Evolutionary conservation across 495 filamentous ascomycete genomes (phyloP).

Genomic region (Paragyromitra xinjiangensis): DNA sequence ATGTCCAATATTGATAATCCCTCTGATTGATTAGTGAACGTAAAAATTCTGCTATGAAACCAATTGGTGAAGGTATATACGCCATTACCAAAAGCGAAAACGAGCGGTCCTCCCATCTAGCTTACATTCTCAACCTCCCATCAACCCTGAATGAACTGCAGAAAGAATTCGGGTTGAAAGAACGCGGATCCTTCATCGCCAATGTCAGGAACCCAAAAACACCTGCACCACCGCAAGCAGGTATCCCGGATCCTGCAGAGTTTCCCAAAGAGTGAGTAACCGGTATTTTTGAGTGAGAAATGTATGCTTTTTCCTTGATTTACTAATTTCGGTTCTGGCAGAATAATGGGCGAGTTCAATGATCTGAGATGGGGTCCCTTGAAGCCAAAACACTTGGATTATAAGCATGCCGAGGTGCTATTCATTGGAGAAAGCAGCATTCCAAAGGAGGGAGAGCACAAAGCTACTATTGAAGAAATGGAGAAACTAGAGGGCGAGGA

Average conservation of each 20-base stretch:
- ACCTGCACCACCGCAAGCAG: conserved; percentile 69
- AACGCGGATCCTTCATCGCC: conserved; percentile 79
- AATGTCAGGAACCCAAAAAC: conserved; percentile 82
- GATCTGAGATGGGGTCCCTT: conserved; percentile 77
- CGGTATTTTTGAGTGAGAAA: conserved; percentile 53
- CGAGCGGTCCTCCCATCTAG: conserved; percentile 76
- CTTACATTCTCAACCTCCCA: conserved; percentile 85
- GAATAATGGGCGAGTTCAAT: conserved; percentile 76
- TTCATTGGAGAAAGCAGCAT: conserved; percentile 72
- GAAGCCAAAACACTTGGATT: conserved; percentile 78
- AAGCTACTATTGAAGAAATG: conserved; percentile 45
- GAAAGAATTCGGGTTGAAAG: conserved; percentile 74
- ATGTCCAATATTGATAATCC: neutral
- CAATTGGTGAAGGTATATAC: conserved; percentile 87
- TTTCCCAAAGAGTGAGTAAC: conserved; percentile 75
- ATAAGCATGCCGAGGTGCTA: conserved; percentile 80
- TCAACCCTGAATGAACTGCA: conserved; percentile 70
- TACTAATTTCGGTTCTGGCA: conserved; percentile 51
- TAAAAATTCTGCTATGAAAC: conserved; percentile 74
- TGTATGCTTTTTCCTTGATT: conserved; percentile 4
- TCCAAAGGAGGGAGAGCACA: conserved; percentile 36
- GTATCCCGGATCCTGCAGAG: conserved; percentile 71
- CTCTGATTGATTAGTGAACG: conserved; percentile 62
- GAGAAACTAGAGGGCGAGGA: conserved; percentile 51
- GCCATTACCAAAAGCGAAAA: conserved; percentile 72